phyloP scores from a whole-genome alignment of 768 basidiomycete species.

The Tubosaeta sp. region DNA sequence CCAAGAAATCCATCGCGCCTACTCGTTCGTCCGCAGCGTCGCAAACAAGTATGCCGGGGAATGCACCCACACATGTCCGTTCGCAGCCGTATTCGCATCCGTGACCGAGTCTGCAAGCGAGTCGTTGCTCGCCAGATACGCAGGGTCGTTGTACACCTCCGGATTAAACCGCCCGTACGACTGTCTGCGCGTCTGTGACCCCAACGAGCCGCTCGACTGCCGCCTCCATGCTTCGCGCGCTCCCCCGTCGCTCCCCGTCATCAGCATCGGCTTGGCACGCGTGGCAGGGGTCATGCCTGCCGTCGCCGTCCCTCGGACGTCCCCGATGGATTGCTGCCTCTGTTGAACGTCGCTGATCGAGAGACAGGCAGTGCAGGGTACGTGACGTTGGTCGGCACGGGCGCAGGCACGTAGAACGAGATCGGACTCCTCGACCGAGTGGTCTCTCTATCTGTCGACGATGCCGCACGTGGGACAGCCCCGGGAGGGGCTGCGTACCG shows the following conservation, averaged over 20 bases:
- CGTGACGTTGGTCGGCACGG: constrained; percentile 21
- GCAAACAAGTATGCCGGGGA: constrained; percentile 18
- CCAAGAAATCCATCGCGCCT: not conserved
- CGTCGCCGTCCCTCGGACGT: constrained; percentile 24
- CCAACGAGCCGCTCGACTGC: constrained; percentile 24
- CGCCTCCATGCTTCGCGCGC: constrained; percentile 8
- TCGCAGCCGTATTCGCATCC: constrained; percentile 22
- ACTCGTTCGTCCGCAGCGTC: constrained; percentile 12
- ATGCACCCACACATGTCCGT: constrained; percentile 19
- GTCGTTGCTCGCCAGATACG: constrained; percentile 23
- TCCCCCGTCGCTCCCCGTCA: constrained; percentile 8
- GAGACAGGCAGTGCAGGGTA: constrained; percentile 29
- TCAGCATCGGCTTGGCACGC: constrained; percentile 10
- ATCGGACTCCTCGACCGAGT: constrained; percentile 19
- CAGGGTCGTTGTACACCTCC: constrained; percentile 24
- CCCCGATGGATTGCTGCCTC: constrained; percentile 15
- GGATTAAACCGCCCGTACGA: constrained; percentile 20
- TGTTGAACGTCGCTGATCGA: constrained; percentile 17
- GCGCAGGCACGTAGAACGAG: constrained; percentile 23
- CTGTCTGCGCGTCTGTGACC: constrained; percentile 15
- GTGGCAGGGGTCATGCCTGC: constrained; percentile 26
- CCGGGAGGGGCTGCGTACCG: constrained; percentile 3
- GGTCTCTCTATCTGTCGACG: constrained; percentile 20
- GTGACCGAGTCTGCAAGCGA: constrained; percentile 25
- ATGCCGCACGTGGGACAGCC: constrained; percentile 3